Evolutionary conservation across 164 flowering plant species (phyloP), one percentile per base, ranked within the genome.

Genomic region (Hamamelis virginiana): DNA sequence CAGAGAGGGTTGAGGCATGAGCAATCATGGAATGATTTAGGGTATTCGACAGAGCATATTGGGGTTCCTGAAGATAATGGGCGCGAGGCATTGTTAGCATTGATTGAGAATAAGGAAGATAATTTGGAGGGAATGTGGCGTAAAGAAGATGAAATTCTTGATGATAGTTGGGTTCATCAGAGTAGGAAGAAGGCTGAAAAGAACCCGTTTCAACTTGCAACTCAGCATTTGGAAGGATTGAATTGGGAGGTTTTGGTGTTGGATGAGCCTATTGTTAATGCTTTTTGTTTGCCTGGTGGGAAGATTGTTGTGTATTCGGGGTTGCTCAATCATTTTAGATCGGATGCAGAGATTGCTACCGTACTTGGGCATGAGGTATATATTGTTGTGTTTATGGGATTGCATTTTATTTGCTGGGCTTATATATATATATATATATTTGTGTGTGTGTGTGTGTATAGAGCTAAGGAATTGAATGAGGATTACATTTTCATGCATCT

Each of bases 201-300:
- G 25, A 74, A 59, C 8, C 92, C 94, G 26, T 44, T 66, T 0
- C 64, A 67, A 25, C 57, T 91, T 4, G 74, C 80, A 0, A 86
- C 89, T 0, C 72, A 79, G 61, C 97, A 94, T 78, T 80, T 94
- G 75, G 94, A 90, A 3, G 92, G 89, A 11, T 73, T 91, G 81
- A 87, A 90, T 60, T 90, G 98, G 98, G 98, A 94, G 69, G 84
- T 94, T 46, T 25, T 94, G 65, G 97, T 94, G 26, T 94, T 94
- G 65, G 62, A 94, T 65, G 90, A 88, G 46, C 91, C 92, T 26
- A 58, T 85, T 58, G 85, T 94, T 4, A 94, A 92, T 84, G 98
- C 98, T 1, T 89, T 92, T 50, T 94, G 98, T 69, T 79, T 92
- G 62, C 98, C 98, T 8, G 97, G 97, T 44, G 98, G 98, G 58